phyloP scores from a whole-genome alignment of 306 rosid species.

The Canavalia ensiformis region DNA sequence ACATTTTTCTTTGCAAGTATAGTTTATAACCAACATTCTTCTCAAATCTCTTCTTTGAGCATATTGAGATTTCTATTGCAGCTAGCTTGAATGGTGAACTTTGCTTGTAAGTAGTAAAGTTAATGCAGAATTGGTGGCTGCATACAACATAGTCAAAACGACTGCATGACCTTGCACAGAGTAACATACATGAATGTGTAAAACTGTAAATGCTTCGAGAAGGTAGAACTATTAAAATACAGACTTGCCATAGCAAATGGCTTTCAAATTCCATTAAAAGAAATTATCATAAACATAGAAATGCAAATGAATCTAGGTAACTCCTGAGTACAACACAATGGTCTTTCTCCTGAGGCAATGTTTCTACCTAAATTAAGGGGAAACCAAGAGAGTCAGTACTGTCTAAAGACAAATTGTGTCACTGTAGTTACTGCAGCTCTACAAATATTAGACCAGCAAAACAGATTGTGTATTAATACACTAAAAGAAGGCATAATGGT shows the following conservation, averaged over 20 bases:
- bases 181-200: background rate
- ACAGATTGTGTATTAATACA: background rate
- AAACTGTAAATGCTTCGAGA: background rate
- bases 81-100: background rate
- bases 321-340: background rate
- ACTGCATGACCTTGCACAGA: background rate
- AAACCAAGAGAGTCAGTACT: background rate
- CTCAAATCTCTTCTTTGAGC: background rate
- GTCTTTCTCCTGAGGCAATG: background rate
- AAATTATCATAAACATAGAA: background rate
- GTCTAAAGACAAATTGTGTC: background rate
- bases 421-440: background rate
- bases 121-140: slow-evolving; percentile 3
- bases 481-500: background rate
- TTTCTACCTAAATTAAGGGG: background rate
- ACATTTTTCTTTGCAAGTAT: background rate
- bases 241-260: background rate
- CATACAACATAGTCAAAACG: background rate
- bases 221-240: background rate
- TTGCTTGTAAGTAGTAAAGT: background rate
- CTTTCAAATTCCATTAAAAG: background rate
- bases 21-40: background rate
- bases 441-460: background rate
- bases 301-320: background rate
- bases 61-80: background rate